A percentile compares a stretch with the other conserved stretches of the same genome.
These are phyloP conservation scores for Cryptococcus sp. DNA, from an alignment of 1,284 basidiomycete genomes.

Conservation along the genomic window DNA sequence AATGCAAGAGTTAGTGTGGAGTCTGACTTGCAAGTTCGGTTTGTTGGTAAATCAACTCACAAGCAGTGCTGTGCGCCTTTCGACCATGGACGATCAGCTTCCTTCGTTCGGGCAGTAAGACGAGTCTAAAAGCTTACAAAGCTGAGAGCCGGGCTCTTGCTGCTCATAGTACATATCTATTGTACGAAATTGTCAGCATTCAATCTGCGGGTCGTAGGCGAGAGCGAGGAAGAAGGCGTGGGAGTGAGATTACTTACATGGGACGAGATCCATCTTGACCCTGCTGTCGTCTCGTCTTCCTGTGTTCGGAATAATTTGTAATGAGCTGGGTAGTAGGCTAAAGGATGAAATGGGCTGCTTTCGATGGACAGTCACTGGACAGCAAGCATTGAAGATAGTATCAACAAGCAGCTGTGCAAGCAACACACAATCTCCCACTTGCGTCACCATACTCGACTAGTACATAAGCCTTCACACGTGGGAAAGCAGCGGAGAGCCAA, in stretches of 20 bases:
- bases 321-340: too few species aligned
- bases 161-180: slow-evolving; percentile 50
- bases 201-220: background rate
- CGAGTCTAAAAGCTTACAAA: slow-evolving; percentile 38
- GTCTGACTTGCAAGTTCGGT: background rate
- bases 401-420: too few species aligned
- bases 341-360: too few species aligned
- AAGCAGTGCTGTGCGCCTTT: slow-evolving; percentile 55
- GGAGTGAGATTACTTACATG: slow-evolving; percentile 31
- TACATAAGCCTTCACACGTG: too few species aligned
- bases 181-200: background rate
- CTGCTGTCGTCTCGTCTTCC: background rate
- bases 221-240: background rate
- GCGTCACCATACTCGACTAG: too few species aligned
- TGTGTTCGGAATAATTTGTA: too few species aligned
- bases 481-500: too few species aligned
- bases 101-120: background rate
- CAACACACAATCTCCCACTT: too few species aligned
- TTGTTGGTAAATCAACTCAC: slow-evolving; percentile 16
- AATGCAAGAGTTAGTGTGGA: background rate
- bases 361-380: too few species aligned
- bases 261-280: slow-evolving; percentile 47
- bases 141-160: slow-evolving; percentile 53
- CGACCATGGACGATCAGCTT: background rate
- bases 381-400: too few species aligned